Base-by-base conservation (phyloP, 192 early-diverging fungal genomes). In the Helicostylum pulchrum region DNA sequence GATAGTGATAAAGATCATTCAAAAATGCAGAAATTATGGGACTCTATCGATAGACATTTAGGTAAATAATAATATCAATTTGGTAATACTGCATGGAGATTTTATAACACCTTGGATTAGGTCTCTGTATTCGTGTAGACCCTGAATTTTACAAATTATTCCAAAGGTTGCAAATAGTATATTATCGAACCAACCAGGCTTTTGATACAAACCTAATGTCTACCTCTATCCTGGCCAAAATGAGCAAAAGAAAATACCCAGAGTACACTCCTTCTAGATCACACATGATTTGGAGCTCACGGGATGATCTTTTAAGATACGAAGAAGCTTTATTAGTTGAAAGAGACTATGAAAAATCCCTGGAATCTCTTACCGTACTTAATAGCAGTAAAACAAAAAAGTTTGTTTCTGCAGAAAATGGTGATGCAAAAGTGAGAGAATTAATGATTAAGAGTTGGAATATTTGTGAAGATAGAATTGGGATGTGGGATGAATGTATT, bases 121-220 rank as follows among this genome's bases (percentile, higher is more conserved):
- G 26, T 26, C 26, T 26, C 1, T 75, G 76, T 55, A 56, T 80
- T 10, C 72, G 69, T 56, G 66, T 80, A 47, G 65, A 70, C 63
- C 59, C 64, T 19, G 7, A 58, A 15, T 9, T 64, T 7, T 63
- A 64, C 14, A 67, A 58, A 11, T 42, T 75, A 1, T 80, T 78
- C 57, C 70, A 77, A 30, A 68, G 77, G n/a, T 52, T 80, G 0
- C 76, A 78, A 20, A 62, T 78, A 7, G 68, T 80, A 7, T 80
- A 75, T 51, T 74, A 80, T 46, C 61, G 79, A 7, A 20, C 66
- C 2, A 54, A 47, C 26, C 59, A 67, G 36, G 61, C 69, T 12
- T 23, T 51, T 0, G 70, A 68, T 2, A 36, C 50, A 15, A 71
- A 69, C 11, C 65, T 62, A 2, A 70, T 80, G n/a, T 12, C 67